These are phyloP conservation scores for Lyophyllum atratum DNA, from an alignment of 768 basidiomycete genomes.

Conservation along the genomic window DNA sequence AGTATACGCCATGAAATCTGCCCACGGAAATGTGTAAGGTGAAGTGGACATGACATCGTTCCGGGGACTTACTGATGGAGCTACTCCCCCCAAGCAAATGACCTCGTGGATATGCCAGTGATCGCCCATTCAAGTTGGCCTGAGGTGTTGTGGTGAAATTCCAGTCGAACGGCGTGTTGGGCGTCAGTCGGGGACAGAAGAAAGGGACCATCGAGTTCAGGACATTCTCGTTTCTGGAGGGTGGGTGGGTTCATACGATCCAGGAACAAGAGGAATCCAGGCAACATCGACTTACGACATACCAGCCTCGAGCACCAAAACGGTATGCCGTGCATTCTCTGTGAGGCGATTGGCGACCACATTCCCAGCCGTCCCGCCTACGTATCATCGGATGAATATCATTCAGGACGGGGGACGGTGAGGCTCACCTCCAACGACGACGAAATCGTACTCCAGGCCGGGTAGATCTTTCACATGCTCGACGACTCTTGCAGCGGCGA, in stretches of 20 bases:
- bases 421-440: constrained; percentile 12
- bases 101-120: constrained; percentile 24
- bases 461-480: constrained; percentile 1
- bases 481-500: not conserved
- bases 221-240: constrained; percentile 9
- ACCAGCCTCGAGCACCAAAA: constrained; percentile 16
- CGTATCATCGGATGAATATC: not conserved
- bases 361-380: constrained; percentile 21
- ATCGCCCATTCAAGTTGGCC: constrained; percentile 16
- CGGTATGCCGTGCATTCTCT: constrained; percentile 6
- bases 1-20: constrained; percentile 5
- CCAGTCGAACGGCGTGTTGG: constrained; percentile 23
- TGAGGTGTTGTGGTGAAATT: constrained; percentile 29
- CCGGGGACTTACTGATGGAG: constrained; percentile 20
- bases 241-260: not conserved
- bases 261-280: not conserved
- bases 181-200: constrained; percentile 6
- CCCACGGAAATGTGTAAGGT: constrained; percentile 5
- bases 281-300: constrained; percentile 11
- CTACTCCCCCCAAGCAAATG: constrained; percentile 26
- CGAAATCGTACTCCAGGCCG: constrained; percentile 10
- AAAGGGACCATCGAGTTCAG: constrained; percentile 13
- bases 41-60: not conserved
- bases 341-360: constrained; percentile 19
- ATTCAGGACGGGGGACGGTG: not conserved